phyloP scores from a whole-genome alignment of 2,329 filamentous ascomycete species.

The Penicillium griseofulvum region DNA sequence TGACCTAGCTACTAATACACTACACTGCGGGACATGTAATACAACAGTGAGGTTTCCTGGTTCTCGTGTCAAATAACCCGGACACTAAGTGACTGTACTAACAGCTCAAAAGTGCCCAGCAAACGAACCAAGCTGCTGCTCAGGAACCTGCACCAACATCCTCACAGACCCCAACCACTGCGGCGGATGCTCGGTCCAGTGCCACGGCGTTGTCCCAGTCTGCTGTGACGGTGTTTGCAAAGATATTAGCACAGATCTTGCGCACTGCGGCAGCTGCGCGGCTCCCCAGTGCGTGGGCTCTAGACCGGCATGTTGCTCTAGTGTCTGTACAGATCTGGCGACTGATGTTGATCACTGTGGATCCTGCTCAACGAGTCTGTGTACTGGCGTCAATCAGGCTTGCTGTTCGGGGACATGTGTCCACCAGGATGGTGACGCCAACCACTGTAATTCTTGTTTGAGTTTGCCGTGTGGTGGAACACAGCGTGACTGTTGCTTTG shows the following conservation, averaged over 20 bases:
- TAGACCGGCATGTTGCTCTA: neutral
- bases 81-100: neutral
- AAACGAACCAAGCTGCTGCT: neutral
- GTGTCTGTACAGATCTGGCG: slow-evolving; percentile 1
- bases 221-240: slow-evolving; percentile 1
- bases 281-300: slow-evolving; percentile 8
- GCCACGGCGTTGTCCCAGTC: neutral
- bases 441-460: slow-evolving; percentile 10
- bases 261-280: slow-evolving; percentile 10
- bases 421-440: slow-evolving; percentile 2
- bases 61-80: neutral
- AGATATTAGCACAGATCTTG: slow-evolving; percentile 2
- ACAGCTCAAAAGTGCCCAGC: neutral
- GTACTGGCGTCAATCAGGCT: slow-evolving; percentile 1
- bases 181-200: neutral
- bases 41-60: neutral
- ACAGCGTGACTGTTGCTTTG: slow-evolving; percentile 7
- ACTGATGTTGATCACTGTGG: neutral
- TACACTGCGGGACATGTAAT: neutral
- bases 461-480: neutral
- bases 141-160: neutral
- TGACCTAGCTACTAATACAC: neutral
- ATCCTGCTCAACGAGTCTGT: neutral
- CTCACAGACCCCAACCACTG: neutral
- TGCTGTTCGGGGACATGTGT: slow-evolving; percentile 13